phyloP scores from a whole-genome alignment of 1,284 basidiomycete genomes.

The Tilletia horrida region DNA sequence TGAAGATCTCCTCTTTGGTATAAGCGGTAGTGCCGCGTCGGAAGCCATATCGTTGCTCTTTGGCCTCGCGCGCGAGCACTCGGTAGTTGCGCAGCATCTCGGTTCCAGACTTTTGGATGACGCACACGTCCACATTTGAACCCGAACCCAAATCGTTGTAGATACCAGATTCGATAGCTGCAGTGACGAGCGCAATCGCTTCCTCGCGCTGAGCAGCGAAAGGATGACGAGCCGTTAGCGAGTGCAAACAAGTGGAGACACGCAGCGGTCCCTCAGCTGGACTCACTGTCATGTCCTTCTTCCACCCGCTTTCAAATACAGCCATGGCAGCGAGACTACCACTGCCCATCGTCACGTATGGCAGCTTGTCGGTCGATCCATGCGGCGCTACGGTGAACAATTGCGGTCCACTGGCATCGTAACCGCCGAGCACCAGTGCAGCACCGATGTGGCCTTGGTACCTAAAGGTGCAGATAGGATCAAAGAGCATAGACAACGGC shows the following conservation, averaged over 20 bases:
- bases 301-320: conserved; percentile 88
- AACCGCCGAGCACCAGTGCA: conserved; percentile 93
- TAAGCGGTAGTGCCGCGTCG: conserved; percentile 72
- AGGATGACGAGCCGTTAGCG: not conserved
- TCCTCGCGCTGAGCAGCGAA: conserved; percentile 65
- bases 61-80: conserved; percentile 49
- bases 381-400: conserved; percentile 96
- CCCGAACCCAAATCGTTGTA: conserved; percentile 99
- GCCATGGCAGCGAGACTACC: conserved; percentile 97
- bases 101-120: conserved; percentile 63
- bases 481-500: too few relatives aligned
- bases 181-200: conserved; percentile 77
- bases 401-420: conserved; percentile 86
- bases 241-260: not conserved
- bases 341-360: conserved; percentile 98
- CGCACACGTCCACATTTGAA: conserved; percentile 92
- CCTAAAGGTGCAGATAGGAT: conserved; percentile 57
- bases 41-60: conserved; percentile 56
- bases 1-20: conserved; percentile 49
- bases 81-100: conserved; percentile 51
- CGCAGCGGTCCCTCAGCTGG: not conserved
- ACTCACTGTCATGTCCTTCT: conserved; percentile 67
- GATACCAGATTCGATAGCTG: conserved; percentile 89
- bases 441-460: conserved; percentile 93
- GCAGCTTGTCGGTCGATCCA: conserved; percentile 96